Conservation (phyloP, 2,329 filamentous ascomycete species). For the Paecilomyces niveus region DNA sequence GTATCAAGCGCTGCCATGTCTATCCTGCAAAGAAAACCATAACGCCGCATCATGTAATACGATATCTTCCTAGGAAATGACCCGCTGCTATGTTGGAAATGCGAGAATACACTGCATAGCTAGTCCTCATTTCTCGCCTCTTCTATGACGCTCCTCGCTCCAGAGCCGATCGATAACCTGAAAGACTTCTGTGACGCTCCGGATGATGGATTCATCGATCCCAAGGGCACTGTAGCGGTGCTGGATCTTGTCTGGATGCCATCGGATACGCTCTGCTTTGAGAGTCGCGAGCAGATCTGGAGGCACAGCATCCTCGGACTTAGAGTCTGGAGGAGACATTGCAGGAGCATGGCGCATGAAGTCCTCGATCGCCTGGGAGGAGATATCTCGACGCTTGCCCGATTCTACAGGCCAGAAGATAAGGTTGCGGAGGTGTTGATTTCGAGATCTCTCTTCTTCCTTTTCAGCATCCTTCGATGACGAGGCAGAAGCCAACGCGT, state of each 20-base stretch:
- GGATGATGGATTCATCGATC: slow-evolving; percentile 66
- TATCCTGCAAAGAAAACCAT: not conserved
- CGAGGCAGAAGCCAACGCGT: slow-evolving; percentile 12
- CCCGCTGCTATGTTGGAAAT: not conserved
- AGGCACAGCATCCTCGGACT: slow-evolving; percentile 10
- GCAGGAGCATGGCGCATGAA: slow-evolving; percentile 59
- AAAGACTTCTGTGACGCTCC: slow-evolving; percentile 80
- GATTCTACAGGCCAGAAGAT: slow-evolving; percentile 69
- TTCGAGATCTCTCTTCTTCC: slow-evolving; percentile 4
- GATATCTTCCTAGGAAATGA: not conserved
- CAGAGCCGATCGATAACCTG: slow-evolving; percentile 81
- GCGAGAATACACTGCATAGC: not conserved
- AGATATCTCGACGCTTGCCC: slow-evolving; percentile 51
- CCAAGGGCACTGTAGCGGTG: slow-evolving; percentile 68
- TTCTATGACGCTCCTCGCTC: slow-evolving; percentile 50
- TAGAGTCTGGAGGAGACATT: not conserved
- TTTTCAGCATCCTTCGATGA: slow-evolving; percentile 4
- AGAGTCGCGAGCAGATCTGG: slow-evolving; percentile 46
- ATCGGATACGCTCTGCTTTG: slow-evolving; percentile 80
- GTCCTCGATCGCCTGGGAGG: slow-evolving; percentile 53
- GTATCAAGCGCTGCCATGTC: not conserved
- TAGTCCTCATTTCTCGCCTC: slow-evolving; percentile 8
- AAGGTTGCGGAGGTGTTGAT: slow-evolving; percentile 24
- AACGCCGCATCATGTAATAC: not conserved
- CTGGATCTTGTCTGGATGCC: slow-evolving; percentile 98